Evolutionary conservation across 306 rosid genomes (phyloP).

Genomic region (Castanea crenata): DNA sequence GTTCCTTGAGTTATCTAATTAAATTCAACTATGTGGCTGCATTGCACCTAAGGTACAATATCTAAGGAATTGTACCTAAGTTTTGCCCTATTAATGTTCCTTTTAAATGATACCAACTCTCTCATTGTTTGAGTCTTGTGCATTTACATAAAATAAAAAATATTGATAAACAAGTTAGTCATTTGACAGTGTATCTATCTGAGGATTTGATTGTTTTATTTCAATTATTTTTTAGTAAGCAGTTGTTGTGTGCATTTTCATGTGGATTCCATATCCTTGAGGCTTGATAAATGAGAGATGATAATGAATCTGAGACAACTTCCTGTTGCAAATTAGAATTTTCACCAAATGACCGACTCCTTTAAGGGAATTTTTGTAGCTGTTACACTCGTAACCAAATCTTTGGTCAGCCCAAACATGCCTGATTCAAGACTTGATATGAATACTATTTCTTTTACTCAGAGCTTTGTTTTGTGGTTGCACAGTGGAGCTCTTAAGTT

Average conservation of each 20-base stretch:
- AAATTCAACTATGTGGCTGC: too few species aligned
- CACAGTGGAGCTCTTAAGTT: neutral
- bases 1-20: too few species aligned
- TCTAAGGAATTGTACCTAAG: too few species aligned
- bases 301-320: neutral
- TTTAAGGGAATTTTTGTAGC: neutral
- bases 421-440: neutral
- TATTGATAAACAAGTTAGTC: neutral
- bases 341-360: neutral
- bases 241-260: neutral
- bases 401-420: neutral
- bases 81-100: neutral
- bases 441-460: neutral
- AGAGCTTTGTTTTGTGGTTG: neutral
- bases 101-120: neutral
- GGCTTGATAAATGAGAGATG: neutral
- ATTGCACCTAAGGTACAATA: too few species aligned
- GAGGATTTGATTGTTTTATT: neutral
- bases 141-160: neutral
- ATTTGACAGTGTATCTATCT: neutral
- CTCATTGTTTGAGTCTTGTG: neutral
- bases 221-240: neutral
- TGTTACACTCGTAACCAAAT: neutral
- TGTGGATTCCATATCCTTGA: neutral
- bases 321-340: neutral